phyloP scores from a whole-genome alignment of 768 basidiomycete species.

The Auricularia auricula-judae region DNA sequence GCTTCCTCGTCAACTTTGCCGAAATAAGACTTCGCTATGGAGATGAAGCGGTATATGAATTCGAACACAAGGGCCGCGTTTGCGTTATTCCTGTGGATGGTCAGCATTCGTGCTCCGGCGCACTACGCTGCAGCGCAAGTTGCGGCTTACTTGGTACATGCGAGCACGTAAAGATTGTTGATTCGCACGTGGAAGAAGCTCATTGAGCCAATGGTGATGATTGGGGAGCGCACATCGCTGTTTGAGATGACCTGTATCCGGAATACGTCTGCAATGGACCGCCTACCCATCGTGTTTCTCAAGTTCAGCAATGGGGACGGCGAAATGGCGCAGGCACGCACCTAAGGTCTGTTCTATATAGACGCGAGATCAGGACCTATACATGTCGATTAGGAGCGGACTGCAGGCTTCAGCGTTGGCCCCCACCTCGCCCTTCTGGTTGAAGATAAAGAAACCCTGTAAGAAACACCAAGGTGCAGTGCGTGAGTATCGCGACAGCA shows the following conservation, averaged over 20 bases:
- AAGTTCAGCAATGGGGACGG: neutral
- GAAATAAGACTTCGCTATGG: slow-evolving; percentile 92
- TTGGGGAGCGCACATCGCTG: slow-evolving; percentile 91
- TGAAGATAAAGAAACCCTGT: slow-evolving; percentile 98
- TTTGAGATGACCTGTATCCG: slow-evolving; percentile 98
- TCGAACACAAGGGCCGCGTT: slow-evolving; percentile 98
- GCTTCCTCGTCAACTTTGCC: slow-evolving; percentile 97
- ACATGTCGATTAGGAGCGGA: slow-evolving; percentile 4
- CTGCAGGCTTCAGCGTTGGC: neutral
- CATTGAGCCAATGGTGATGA: slow-evolving; percentile 94
- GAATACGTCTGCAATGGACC: slow-evolving; percentile 95
- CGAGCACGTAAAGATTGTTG: slow-evolving; percentile 91
- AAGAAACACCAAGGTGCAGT: slow-evolving; percentile 1
- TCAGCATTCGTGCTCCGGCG: neutral
- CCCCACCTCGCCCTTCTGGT: slow-evolving; percentile 94
- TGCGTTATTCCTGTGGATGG: slow-evolving; percentile 68
- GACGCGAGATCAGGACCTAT: slow-evolving; percentile 89
- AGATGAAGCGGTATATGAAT: slow-evolving; percentile 92
- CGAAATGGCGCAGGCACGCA: slow-evolving; percentile 26
- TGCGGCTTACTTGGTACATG: slow-evolving; percentile 76
- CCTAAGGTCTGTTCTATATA: slow-evolving; percentile 98
- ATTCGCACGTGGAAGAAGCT: slow-evolving; percentile 97
- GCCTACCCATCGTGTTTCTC: slow-evolving; percentile 34
- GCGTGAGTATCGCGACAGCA: neutral
- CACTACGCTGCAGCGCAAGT: neutral